These are phyloP conservation scores for Trichoderma asperellum DNA, from an alignment of 2,329 filamentous ascomycete genomes.

Conservation along the genomic window DNA sequence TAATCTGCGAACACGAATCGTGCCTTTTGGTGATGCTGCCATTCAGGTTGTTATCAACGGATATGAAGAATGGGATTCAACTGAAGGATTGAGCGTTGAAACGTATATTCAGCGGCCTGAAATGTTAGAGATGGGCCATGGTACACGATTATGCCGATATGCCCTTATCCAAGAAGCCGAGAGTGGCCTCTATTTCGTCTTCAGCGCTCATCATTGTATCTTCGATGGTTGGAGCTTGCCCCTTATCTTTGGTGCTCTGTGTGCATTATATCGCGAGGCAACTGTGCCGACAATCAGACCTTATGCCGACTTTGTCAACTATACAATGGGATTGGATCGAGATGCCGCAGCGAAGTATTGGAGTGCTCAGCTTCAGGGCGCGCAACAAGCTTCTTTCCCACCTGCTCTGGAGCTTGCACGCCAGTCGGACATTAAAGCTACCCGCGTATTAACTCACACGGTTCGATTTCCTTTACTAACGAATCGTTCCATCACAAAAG, in stretches of 20 bases:
- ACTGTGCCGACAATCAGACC: background rate
- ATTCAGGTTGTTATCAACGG: slow-evolving; percentile 12
- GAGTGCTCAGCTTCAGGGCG: slow-evolving; percentile 28
- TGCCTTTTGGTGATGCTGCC: background rate
- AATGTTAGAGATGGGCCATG: background rate
- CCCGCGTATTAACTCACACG: background rate
- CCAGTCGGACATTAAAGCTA: slow-evolving; percentile 7
- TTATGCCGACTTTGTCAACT: slow-evolving; percentile 15
- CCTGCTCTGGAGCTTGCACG: slow-evolving; percentile 25
- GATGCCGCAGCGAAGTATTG: slow-evolving; percentile 24
- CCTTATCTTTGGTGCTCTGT: background rate
- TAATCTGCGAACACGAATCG: slow-evolving; percentile 23
- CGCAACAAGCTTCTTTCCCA: slow-evolving; percentile 18
- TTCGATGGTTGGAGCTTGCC: slow-evolving; percentile 22
- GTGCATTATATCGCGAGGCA: background rate
- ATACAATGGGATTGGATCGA: slow-evolving; percentile 18
- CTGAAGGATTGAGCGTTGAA: background rate
- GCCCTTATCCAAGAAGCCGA: background rate
- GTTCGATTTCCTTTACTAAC: background rate
- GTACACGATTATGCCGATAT: slow-evolving; percentile 1
- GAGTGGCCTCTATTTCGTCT: background rate
- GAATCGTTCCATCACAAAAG: slow-evolving; percentile 25
- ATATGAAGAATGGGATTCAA: background rate
- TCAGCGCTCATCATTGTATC: slow-evolving; percentile 12
- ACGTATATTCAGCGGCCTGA: background rate